Base-by-base conservation (phyloP, 1,284 basidiomycete species). In the Anthracocystis walkeri region DNA sequence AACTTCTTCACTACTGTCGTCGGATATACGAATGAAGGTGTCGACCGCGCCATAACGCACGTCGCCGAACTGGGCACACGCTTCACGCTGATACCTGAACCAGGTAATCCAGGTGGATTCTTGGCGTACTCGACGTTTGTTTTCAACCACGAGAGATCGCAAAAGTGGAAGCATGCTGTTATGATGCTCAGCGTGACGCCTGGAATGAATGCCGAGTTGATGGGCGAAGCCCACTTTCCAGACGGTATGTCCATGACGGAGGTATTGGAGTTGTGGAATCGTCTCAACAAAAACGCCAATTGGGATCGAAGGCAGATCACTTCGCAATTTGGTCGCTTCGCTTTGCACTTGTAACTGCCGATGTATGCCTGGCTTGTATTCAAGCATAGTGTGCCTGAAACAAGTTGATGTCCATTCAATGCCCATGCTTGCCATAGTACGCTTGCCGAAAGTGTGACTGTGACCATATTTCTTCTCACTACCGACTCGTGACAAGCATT, bases 211-310 rank as follows among this genome's bases (percentile, higher is more conserved):
- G 41, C 29, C 8, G 50, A 52, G 6, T 25, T 64, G 35, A 1
- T 58, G 10, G 62, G 62, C 11, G 62, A 64, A 27, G 55, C 55
- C 3, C 42, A 64, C n/a, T 53, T 58, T 46, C 48, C 46, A 21
- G 61, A 38, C 6, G 40, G 23, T 18, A 14, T 40, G 27, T 8
- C 14, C 27, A 11, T 16, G 7, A 5, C 3, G 3, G 52, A 49
- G 38, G 31, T 14, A n/a, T 31, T 7, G 16, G 7, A 40, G 1
- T 18, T 14, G 21, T 41, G 54, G 35, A 4, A 44, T 21, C 33
- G 20, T 23, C 33, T 52, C 11, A 52, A 52, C 20, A 20, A 16
- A 2, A 2, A 10, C 1, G 52, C 53, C 2, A 2, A 14, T 7
- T 63, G 53, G 53, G 29, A 63, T 38, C 27, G 20, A n/a, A 23